Evolutionary conservation across 2,329 filamentous ascomycete genomes (phyloP).

Genomic region (Elsinoe perseae): DNA sequence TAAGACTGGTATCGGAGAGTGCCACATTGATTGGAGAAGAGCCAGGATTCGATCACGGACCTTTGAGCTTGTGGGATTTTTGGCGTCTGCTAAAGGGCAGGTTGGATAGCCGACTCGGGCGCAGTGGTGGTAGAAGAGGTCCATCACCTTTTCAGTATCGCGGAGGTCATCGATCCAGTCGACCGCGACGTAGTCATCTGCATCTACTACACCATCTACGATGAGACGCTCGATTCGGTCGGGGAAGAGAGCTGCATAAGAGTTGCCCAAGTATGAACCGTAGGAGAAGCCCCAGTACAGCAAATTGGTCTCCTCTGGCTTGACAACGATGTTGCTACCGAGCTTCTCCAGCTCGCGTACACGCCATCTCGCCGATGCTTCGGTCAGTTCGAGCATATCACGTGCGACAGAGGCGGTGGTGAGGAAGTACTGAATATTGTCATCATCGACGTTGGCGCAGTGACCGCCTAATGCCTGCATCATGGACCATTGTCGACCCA

Average conservation of each 20-base stretch:
- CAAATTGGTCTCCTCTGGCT: constrained; percentile 30
- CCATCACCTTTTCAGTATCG: constrained; percentile 39
- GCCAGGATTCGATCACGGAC: constrained; percentile 30
- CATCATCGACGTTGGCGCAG: constrained; percentile 23
- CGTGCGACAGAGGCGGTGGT: constrained; percentile 41
- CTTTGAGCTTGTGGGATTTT: constrained; percentile 26
- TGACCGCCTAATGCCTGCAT: constrained; percentile 28
- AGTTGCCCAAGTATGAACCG: constrained; percentile 38
- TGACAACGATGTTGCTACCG: constrained; percentile 14
- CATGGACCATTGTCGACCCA: constrained; percentile 38
- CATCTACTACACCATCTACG: constrained; percentile 42
- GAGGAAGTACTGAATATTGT: constrained; percentile 35
- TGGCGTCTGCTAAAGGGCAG: constrained; percentile 32
- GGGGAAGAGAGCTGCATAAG: constrained; percentile 37
- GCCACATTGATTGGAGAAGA: constrained; percentile 33
- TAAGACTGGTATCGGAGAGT: constrained; percentile 35
- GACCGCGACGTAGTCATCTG: constrained; percentile 30
- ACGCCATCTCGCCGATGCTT: constrained; percentile 26
- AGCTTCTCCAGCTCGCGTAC: constrained; percentile 15
- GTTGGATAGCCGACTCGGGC: constrained; percentile 33
- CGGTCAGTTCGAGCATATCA: constrained; percentile 45
- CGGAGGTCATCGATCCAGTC: constrained; percentile 35
- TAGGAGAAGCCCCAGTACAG: constrained; percentile 39
- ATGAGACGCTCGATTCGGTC: constrained; percentile 32
- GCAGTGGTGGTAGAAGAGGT: constrained; percentile 40